phyloP scores from a whole-genome alignment of 2,329 filamentous ascomycete genomes.

The Lizonia empirigonia region DNA sequence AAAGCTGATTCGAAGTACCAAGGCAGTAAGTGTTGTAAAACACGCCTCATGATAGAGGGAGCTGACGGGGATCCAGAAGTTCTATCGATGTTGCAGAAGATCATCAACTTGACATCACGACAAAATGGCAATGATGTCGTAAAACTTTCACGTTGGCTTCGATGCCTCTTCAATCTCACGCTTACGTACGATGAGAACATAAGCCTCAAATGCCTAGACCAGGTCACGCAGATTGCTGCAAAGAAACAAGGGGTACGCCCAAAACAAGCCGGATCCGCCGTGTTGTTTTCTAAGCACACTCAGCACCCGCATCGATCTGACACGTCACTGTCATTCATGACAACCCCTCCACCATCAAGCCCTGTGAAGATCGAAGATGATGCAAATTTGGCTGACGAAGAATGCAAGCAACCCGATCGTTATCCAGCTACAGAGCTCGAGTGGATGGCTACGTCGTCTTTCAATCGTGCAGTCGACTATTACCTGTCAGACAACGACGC shows the following conservation, averaged over 20 bases:
- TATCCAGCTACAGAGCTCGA: slow-evolving; percentile 74
- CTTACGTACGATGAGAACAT: slow-evolving; percentile 62
- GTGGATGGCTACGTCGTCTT: slow-evolving; percentile 69
- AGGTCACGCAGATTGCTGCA: slow-evolving; percentile 56
- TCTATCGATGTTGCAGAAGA: slow-evolving; percentile 60
- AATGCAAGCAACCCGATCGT: slow-evolving; percentile 46
- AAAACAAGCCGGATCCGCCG: neutral
- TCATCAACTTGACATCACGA: slow-evolving; percentile 71
- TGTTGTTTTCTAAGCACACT: slow-evolving; percentile 10
- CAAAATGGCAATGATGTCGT: slow-evolving; percentile 61
- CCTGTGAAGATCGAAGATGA: slow-evolving; percentile 11
- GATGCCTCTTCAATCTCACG: slow-evolving; percentile 74
- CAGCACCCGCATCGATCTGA: neutral
- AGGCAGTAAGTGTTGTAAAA: slow-evolving; percentile 40
- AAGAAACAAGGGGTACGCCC: slow-evolving; percentile 36
- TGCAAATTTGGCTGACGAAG: slow-evolving; percentile 27
- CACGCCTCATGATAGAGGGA: no score
- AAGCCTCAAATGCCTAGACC: slow-evolving; percentile 67
- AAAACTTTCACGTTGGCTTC: slow-evolving; percentile 75
- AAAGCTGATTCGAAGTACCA: slow-evolving; percentile 39
- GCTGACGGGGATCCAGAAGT: slow-evolving; percentile 24
- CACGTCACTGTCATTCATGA: neutral
- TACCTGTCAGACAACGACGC: slow-evolving; percentile 56
- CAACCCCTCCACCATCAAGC: slow-evolving; percentile 23
- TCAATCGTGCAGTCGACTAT: slow-evolving; percentile 72